These are phyloP conservation scores for Begonia masoniana DNA, from an alignment of 306 rosid genomes.

Conservation along the genomic window DNA sequence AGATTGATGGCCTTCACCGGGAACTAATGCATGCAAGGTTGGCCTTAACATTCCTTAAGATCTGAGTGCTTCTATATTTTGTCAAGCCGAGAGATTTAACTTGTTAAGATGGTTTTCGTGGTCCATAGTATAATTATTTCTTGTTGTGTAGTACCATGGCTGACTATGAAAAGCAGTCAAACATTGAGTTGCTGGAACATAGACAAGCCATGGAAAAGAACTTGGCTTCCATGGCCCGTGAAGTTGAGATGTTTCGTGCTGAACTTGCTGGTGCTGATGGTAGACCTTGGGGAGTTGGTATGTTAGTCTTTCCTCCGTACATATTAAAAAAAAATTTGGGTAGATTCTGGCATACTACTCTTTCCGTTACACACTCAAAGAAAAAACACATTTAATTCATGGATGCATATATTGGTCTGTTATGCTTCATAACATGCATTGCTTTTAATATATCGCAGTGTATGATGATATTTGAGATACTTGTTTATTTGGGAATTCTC, in stretches of 20 bases:
- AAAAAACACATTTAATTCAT: too few species aligned
- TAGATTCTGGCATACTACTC: neutral
- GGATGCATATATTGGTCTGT: too few species aligned
- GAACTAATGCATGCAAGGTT: constrained; percentile 78
- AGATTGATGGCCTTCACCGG: constrained; percentile 66
- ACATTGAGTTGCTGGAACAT: constrained; percentile 74
- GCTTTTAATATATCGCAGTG: too few species aligned
- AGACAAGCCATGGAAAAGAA: constrained; percentile 82
- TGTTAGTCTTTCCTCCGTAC: constrained; percentile 10
- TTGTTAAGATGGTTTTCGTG: neutral
- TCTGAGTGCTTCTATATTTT: constrained; percentile 7
- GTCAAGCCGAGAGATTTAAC: neutral
- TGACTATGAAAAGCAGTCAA: constrained; percentile 80
- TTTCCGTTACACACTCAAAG: too few species aligned
- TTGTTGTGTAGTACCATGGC: constrained; percentile 34
- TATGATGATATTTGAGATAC: too few species aligned
- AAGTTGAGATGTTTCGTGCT: constrained; percentile 81
- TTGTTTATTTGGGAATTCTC: too few species aligned
- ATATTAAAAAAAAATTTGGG: constrained; percentile 6
- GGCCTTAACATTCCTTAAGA: constrained; percentile 11
- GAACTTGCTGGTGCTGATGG: constrained; percentile 53
- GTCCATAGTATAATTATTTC: constrained; percentile 5
- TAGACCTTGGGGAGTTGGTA: constrained; percentile 81
- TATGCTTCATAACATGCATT: too few species aligned
- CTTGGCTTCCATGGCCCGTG: constrained; percentile 84